Conservation (phyloP, 176 grass and related monocot genomes). For the Eragrostis nindensis region DNA sequence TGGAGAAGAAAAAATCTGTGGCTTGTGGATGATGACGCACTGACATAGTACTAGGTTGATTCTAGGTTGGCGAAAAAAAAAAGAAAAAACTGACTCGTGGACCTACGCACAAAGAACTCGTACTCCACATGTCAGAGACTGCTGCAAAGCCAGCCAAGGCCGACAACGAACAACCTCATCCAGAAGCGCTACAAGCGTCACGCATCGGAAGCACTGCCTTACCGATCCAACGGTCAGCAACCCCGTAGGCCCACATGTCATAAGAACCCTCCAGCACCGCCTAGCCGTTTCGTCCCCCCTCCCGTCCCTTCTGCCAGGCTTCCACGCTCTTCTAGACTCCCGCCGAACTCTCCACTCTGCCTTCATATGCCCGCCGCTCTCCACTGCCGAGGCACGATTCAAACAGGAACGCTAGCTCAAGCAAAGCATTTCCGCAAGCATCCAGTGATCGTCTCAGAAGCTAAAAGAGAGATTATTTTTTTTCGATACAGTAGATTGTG, state of each 20-base stretch:
- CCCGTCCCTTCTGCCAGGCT: not conserved
- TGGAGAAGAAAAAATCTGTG: not conserved
- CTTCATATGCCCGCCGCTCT: constrained; percentile 17
- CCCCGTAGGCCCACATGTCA: not conserved
- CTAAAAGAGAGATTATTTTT: not conserved
- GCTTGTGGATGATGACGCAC: not conserved
- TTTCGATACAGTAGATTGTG: constrained; percentile 2
- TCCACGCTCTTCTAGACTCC: constrained; percentile 47
- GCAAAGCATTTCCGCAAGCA: not conserved
- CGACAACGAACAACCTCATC: not conserved
- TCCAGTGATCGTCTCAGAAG: not conserved
- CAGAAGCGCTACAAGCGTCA: not conserved
- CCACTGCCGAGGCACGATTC: not conserved
- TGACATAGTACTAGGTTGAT: too few relatives aligned
- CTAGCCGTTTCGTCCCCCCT: constrained; percentile 14
- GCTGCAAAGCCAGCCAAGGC: not conserved
- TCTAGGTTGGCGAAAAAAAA: too few relatives aligned
- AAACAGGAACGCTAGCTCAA: not conserved
- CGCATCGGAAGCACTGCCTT: not conserved
- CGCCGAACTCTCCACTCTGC: constrained; percentile 36
- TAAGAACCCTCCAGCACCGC: constrained; percentile 49
- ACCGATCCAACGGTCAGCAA: not conserved
- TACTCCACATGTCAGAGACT: not conserved
- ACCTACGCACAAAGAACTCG: not conserved
- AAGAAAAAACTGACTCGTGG: too few relatives aligned